Evolutionary conservation across 345 rosid species (phyloP).

Genomic region (Rhodamnia argentea): DNA sequence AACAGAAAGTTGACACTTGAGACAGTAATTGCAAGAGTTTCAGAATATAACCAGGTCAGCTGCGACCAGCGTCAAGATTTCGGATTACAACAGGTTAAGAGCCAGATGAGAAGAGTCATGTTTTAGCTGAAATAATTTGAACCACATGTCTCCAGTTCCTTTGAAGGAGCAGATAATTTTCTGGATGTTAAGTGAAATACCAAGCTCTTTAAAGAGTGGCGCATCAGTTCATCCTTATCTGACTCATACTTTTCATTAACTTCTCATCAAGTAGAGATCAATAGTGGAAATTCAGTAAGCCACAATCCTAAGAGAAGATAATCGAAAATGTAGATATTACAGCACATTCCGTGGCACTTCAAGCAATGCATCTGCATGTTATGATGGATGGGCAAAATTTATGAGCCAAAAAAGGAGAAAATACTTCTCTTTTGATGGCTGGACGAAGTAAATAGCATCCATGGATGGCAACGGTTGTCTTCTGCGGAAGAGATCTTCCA

Average conservation of each 20-base stretch:
- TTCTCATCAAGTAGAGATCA: neutral
- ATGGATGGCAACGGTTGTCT: conserved; percentile 81
- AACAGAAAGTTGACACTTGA: neutral
- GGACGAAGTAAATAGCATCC: conserved; percentile 88
- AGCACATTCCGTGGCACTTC: neutral
- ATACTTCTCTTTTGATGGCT: conserved; percentile 90
- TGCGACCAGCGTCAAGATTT: neutral
- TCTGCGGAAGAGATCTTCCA: conserved; percentile 90
- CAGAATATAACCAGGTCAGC: neutral
- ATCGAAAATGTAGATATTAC: neutral
- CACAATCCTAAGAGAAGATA: neutral
- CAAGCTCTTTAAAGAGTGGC: neutral
- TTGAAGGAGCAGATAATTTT: neutral
- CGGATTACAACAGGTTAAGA: neutral
- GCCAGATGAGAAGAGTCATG: neutral
- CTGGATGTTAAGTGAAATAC: neutral
- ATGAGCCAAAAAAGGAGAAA: neutral
- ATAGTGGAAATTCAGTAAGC: neutral
- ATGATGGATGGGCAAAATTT: neutral
- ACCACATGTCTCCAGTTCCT: neutral
- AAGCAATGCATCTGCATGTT: neutral
- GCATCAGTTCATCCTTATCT: neutral
- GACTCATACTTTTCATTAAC: neutral
- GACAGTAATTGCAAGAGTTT: neutral
- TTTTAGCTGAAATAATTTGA: neutral